Conservation (phyloP, 768 basidiomycete genomes). For the Suillus weaverae region DNA sequence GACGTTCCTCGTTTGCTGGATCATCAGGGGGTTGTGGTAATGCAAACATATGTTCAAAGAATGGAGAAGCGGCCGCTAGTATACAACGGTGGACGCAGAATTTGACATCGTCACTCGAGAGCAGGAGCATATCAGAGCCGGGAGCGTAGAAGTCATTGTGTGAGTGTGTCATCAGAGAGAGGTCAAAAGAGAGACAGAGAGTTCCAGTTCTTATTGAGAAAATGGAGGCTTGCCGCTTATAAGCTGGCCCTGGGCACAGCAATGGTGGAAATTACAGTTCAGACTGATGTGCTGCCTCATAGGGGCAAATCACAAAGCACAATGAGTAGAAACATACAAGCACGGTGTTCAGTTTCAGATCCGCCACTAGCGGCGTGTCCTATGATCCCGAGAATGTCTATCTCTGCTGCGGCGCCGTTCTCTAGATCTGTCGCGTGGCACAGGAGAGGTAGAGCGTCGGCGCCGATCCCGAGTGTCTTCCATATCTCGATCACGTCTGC, state of each 20-base stretch:
- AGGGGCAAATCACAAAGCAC: slow-evolving; percentile 6
- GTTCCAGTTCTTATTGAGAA: slow-evolving; percentile 13
- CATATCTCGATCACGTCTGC: slow-evolving; percentile 47
- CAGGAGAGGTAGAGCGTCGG: slow-evolving; percentile 27
- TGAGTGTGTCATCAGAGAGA: slow-evolving; percentile 27
- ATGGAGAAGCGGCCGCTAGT: slow-evolving; percentile 61
- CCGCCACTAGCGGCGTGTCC: slow-evolving; percentile 16
- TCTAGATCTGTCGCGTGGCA: slow-evolving; percentile 21
- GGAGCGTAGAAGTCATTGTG: slow-evolving; percentile 41
- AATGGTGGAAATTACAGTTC: background rate
- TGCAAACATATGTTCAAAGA: slow-evolving; percentile 69
- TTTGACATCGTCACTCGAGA: slow-evolving; percentile 44
- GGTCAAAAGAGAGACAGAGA: slow-evolving; percentile 6
- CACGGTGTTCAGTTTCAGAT: slow-evolving; percentile 22
- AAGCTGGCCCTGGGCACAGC: background rate
- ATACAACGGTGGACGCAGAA: slow-evolving; percentile 65
- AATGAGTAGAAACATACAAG: slow-evolving; percentile 21
- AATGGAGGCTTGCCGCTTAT: background rate
- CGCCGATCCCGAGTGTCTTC: slow-evolving; percentile 26
- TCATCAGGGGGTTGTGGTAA: slow-evolving; percentile 51
- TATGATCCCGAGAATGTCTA: slow-evolving; percentile 42
- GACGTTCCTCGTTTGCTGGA: slow-evolving; percentile 17
- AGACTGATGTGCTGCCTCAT: background rate
- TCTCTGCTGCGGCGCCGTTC: slow-evolving; percentile 30
- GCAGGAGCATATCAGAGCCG: slow-evolving; percentile 56